Evolutionary conservation across 257 asterid genomes (phyloP), one percentile per base, ranked within the genome.

Genomic region (Solanum peruvianum): DNA sequence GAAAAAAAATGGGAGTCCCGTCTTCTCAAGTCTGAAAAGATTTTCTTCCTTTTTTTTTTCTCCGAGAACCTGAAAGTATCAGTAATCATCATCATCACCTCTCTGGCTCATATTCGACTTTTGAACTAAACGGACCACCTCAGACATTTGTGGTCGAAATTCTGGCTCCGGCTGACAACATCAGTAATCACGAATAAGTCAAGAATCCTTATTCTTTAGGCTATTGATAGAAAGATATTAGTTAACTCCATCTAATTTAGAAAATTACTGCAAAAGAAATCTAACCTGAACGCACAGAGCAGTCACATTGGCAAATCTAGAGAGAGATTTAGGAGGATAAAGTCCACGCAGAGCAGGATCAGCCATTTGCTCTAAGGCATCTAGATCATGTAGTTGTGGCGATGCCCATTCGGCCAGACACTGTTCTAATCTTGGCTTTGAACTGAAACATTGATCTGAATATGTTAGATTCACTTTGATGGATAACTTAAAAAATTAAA

Each of bases 331-430:
- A 39, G 91, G 91, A 71, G 96, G 93, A 86, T 91, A 93, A 78
- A 91, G 83, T 60, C 96, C 96, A 29, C 91, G 84, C 37, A 93
- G 86, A 5, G 92, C 94, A 81, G 95, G 96, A 86, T 93, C 96
- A 42, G 87, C 96, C 90, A 91, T 91, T 82, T 72, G 88, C n/a
- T 86, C 90, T 89, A 93, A 86, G 78, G 92, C 93, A 87, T 93
- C 96, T 20, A 89, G 90, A 83, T 93, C 96, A 87, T 92, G 94
- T 73, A 93, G 95, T 86, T 90, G 94, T 1, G 95, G 95, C 11
- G 93, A 60, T 9, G 96, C 94, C 95, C 96, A 93, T 72, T 89
- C 90, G 31, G 87, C 95, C 56, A 93, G 90, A 39, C 87, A 83
- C 58, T 92, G 95, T 87, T 93, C 94, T 13, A 44, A 45, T 86